Conservation (phyloP, 495 filamentous ascomycete species). For the Xylaria venustula region DNA sequence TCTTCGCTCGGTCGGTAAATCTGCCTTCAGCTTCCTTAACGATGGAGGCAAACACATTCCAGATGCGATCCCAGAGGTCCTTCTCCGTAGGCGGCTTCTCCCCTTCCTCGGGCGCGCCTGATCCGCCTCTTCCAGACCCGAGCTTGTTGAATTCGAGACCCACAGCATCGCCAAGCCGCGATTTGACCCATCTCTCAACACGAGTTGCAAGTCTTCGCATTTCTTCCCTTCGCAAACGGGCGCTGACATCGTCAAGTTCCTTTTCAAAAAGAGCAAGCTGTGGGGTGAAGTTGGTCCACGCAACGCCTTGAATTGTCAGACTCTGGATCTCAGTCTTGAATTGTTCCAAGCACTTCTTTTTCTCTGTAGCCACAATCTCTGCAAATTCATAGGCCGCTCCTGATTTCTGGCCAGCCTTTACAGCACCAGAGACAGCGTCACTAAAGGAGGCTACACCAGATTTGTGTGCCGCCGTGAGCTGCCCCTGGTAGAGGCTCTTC, state of each 20-base stretch:
- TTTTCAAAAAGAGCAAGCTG: constrained; percentile 61
- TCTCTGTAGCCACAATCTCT: constrained; percentile 84
- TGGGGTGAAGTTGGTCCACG: constrained; percentile 71
- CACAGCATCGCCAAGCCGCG: constrained; percentile 80
- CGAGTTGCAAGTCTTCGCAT: constrained; percentile 89
- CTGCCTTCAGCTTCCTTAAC: constrained; percentile 80
- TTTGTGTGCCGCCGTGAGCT: constrained; percentile 85
- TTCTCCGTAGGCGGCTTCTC: constrained; percentile 72
- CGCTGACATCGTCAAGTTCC: constrained; percentile 84
- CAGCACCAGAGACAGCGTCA: constrained; percentile 71
- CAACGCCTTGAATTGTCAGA: constrained; percentile 69
- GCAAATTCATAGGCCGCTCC: constrained; percentile 89
- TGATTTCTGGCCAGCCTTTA: constrained; percentile 89
- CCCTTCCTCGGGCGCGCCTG: constrained; percentile 73
- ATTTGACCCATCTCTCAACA: constrained; percentile 89
- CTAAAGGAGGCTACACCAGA: constrained; percentile 82
- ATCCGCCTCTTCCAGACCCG: constrained; percentile 77
- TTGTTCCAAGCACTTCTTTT: constrained; percentile 65
- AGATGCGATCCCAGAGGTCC: constrained; percentile 94
- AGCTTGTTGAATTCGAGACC: constrained; percentile 94
- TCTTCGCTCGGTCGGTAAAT: constrained; percentile 83
- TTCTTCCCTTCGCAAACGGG: constrained; percentile 81
- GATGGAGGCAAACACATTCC: constrained; percentile 80
- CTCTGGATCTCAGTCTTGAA: constrained; percentile 77
- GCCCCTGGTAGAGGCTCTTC: constrained; percentile 82